These are phyloP conservation scores for Corchorus olitorius DNA, from an alignment of 345 rosid genomes.

Conservation along the genomic window DNA sequence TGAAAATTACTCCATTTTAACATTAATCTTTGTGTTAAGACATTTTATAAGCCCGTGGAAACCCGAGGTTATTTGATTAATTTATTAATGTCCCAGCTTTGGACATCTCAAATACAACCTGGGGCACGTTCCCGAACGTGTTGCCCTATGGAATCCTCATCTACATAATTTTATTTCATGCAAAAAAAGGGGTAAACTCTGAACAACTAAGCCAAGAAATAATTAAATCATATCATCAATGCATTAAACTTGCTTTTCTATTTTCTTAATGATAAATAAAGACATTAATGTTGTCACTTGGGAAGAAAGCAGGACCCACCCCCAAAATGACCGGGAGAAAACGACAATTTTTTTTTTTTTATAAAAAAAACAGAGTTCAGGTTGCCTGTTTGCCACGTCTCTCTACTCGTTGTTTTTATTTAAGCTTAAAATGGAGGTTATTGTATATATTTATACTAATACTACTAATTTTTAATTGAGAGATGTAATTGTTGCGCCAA, in stretches of 20 bases:
- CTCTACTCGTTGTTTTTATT: too few relatives aligned
- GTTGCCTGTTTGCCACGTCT: too few relatives aligned
- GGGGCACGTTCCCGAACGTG: slow-evolving; percentile 18
- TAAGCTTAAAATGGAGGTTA: too few relatives aligned
- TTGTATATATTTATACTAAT: too few relatives aligned
- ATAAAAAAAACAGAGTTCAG: not conserved
- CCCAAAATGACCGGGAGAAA: not conserved
- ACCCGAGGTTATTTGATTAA: not conserved
- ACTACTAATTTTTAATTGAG: too few relatives aligned
- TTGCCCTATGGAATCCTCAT: not conserved
- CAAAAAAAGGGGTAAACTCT: not conserved
- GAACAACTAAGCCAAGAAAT: not conserved
- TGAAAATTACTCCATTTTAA: not conserved
- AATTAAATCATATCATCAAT: not conserved
- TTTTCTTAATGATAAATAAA: not conserved
- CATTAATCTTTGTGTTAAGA: too few relatives aligned
- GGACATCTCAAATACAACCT: not conserved
- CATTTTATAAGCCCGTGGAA: not conserved
- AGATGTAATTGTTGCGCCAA: too few relatives aligned
- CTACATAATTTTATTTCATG: not conserved
- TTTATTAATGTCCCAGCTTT: not conserved
- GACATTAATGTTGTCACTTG: not conserved
- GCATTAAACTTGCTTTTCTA: not conserved
- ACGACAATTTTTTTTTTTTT: not conserved
- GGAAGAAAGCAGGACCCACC: not conserved